Evolutionary conservation across 352 stramenopile species (phyloP), one percentile per base, ranked within the genome.

Genomic region (Phytophthora cryptogea): DNA sequence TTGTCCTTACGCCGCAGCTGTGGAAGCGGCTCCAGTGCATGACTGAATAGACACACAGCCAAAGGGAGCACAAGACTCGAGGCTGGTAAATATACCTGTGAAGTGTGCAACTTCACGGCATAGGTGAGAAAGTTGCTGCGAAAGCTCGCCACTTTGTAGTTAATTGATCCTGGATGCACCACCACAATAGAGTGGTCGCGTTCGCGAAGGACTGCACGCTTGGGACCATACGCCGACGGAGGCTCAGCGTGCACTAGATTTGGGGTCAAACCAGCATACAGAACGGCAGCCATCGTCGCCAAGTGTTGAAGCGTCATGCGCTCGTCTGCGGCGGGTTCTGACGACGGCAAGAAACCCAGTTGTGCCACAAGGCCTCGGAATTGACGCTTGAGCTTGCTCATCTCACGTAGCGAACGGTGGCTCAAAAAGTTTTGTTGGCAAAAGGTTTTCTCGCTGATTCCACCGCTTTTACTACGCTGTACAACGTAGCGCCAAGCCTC

Each of bases 261-360:
- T 10, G 96, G 96, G 33, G 96, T 90, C 27, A 99, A 66, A 16
- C 86, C 87, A 23, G 79, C 89, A 45, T 82, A 92, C 8, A 97
- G 45, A 11, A 94, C 61, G 1, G 82, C 74, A 8, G 82, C 64
- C n/a, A 95, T 57, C 30, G 91, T 70, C 7, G 78, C 76, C 10
- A 86, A 66, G 9, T 78, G 62, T 33, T 90, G 67, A 9, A 51
- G 36, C n/a, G 69, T 84, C 54, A 89, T 80, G 11, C 57, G 55
- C 35, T 77, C 31, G 26, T 62, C 37, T 16, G 6, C 31, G 32
- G 45, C 16, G 3, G 37, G 6, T 7, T 45, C 57, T 6, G 28
- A 33, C 8, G 49, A 27, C 6, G 61, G 52, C 5, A 90, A 49
- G 65, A 92, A 90, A n/a, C 84, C 84, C 10, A 90, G 59, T 13